phyloP scores from a whole-genome alignment of 1,139 yeast genomes.

The Yamadazyma spencermartinsiae region DNA sequence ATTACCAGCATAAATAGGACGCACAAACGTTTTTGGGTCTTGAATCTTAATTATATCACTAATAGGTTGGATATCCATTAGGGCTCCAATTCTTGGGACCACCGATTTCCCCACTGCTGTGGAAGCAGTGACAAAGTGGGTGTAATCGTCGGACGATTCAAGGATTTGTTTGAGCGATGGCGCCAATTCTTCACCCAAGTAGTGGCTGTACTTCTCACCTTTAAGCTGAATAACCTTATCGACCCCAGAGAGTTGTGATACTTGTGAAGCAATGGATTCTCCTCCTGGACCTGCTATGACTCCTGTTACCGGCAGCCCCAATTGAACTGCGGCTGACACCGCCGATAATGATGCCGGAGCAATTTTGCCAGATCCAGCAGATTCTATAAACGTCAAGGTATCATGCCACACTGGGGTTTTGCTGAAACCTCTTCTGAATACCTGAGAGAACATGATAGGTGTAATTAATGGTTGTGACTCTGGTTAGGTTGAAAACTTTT shows the following conservation, averaged over 20 bases:
- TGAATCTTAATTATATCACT: slow-evolving; percentile 75
- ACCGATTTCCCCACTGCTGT: slow-evolving; percentile 86
- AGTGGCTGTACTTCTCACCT: slow-evolving; percentile 51
- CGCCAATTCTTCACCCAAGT: slow-evolving; percentile 64
- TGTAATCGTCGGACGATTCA: slow-evolving; percentile 36
- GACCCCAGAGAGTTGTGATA: slow-evolving; percentile 40
- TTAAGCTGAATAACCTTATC: slow-evolving; percentile 52
- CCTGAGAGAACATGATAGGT: slow-evolving; percentile 1
- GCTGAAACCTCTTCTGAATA: slow-evolving; percentile 32
- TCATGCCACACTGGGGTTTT: slow-evolving; percentile 26
- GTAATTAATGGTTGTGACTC: not conserved
- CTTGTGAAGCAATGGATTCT: slow-evolving; percentile 35
- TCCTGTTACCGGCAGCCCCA: slow-evolving; percentile 68
- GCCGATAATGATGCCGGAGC: slow-evolving; percentile 70
- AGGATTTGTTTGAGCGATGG: slow-evolving; percentile 55
- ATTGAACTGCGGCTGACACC: slow-evolving; percentile 60
- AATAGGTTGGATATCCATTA: slow-evolving; percentile 83
- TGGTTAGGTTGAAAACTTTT: not conserved
- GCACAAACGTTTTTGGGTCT: slow-evolving; percentile 69
- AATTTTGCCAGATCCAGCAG: slow-evolving; percentile 45
- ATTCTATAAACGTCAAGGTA: slow-evolving; percentile 77
- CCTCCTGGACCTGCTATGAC: slow-evolving; percentile 59
- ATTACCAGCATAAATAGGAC: slow-evolving; percentile 97
- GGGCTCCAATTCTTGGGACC: slow-evolving; percentile 84
- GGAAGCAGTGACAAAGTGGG: slow-evolving; percentile 80